Evolutionary conservation across 495 filamentous ascomycete species (phyloP).

Genomic region (Penicillium waksmanii): DNA sequence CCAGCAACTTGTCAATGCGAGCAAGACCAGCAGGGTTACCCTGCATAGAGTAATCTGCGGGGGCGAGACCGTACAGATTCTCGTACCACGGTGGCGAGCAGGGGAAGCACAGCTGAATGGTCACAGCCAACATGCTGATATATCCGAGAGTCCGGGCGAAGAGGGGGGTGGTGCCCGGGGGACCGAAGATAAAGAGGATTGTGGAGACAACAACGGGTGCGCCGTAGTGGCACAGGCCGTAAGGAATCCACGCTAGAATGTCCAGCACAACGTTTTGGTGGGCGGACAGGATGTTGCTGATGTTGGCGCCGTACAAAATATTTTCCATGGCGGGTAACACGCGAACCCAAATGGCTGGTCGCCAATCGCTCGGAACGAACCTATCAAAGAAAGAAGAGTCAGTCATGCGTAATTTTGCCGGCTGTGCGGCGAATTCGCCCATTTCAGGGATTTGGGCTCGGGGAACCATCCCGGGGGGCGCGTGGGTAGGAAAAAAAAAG

Average conservation of each 20-base stretch:
- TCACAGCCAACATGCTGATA: conserved; percentile 84
- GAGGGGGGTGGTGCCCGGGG: conserved; percentile 81
- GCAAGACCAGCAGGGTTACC: conserved; percentile 87
- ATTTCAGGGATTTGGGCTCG: not conserved
- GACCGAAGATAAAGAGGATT: conserved; percentile 83
- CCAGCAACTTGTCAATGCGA: conserved; percentile 85
- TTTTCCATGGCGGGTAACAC: conserved; percentile 95
- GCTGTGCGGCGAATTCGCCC: conserved; percentile 1
- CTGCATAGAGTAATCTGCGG: conserved; percentile 87
- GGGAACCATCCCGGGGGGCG: conserved; percentile 12
- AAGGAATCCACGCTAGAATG: conserved; percentile 89
- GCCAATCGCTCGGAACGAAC: conserved; percentile 82
- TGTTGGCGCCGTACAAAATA: conserved; percentile 92
- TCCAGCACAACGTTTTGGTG: conserved; percentile 81
- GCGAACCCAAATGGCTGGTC: conserved; percentile 91
- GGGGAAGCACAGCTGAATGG: conserved; percentile 85
- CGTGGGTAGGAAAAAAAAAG: not conserved
- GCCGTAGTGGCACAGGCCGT: conserved; percentile 86
- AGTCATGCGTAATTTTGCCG: conserved; percentile 12
- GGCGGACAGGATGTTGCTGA: conserved; percentile 91
- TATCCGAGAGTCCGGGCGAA: conserved; percentile 89
- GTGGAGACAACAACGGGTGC: conserved; percentile 74
- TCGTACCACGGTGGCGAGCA: conserved; percentile 97
- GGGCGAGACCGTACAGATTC: conserved; percentile 82
- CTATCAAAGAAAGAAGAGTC: conserved; percentile 42